Evolutionary conservation across 176 grass and related monocot species (phyloP).

Genomic region (Hordeum marinum): DNA sequence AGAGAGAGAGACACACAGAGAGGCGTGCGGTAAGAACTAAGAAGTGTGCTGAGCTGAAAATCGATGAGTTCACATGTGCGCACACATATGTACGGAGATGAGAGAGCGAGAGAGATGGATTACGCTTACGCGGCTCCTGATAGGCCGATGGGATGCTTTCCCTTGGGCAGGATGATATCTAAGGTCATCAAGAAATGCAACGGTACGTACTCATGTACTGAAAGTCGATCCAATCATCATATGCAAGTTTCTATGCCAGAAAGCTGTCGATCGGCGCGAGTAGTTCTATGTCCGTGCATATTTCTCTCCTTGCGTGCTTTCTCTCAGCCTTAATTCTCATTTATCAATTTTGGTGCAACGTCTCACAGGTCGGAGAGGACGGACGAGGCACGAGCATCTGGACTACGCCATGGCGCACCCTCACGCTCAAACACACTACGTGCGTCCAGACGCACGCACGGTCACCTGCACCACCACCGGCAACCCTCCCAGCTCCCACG

Average conservation of each 20-base stretch:
- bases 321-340: neutral
- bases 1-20: neutral
- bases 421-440: constrained; percentile 24
- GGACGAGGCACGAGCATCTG: constrained; percentile 5
- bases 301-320: neutral
- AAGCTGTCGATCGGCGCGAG: neutral
- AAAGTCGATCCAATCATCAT: neutral
- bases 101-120: constrained; percentile 26
- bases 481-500: neutral
- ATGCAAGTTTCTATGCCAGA: neutral
- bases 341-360: neutral
- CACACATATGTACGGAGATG: neutral
- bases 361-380: neutral
- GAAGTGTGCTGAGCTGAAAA: neutral
- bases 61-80: neutral
- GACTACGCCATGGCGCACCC: constrained; percentile 33
- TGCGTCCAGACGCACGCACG: neutral
- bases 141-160: constrained; percentile 18
- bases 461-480: neutral
- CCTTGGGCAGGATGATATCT: constrained; percentile 31
- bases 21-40: neutral
- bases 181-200: constrained; percentile 1
- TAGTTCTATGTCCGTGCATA: neutral
- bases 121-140: neutral
- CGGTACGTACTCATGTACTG: neutral